Conservation (phyloP, 352 stramenopile species). For the Pythium utonaiense region DNA sequence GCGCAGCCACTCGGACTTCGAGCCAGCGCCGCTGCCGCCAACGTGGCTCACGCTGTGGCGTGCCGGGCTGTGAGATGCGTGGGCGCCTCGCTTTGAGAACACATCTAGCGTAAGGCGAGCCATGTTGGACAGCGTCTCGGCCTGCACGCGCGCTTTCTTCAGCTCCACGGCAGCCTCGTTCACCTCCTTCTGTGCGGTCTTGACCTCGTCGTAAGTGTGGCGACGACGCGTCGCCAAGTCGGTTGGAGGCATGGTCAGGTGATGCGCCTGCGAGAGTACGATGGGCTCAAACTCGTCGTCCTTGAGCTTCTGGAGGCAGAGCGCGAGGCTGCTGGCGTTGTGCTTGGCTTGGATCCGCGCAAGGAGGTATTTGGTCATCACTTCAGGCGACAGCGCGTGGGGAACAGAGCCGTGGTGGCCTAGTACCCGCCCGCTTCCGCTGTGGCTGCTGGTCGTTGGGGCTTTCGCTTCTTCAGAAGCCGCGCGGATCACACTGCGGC, state of each 20-base stretch:
- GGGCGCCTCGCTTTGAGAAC: conserved; percentile 34
- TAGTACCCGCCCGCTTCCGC: neutral
- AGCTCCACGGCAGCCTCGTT: conserved; percentile 61
- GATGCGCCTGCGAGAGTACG: conserved; percentile 27
- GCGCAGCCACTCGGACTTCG: conserved; percentile 51
- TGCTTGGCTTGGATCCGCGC: conserved; percentile 57
- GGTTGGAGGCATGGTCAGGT: conserved; percentile 26
- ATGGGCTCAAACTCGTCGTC: conserved; percentile 58
- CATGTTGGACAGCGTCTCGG: conserved; percentile 71
- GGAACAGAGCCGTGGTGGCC: neutral
- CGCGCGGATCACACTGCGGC: conserved; percentile 39
- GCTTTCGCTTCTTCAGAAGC: conserved; percentile 27
- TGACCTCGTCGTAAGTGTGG: conserved; percentile 79
- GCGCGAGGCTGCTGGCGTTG: conserved; percentile 38
- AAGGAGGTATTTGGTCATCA: conserved; percentile 69
- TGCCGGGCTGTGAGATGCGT: neutral
- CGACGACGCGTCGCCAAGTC: conserved; percentile 63
- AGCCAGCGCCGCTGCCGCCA: conserved; percentile 1
- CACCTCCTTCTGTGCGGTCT: conserved; percentile 69
- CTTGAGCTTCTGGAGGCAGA: conserved; percentile 69
- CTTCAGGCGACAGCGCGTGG: conserved; percentile 28
- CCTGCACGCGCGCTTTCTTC: conserved; percentile 67
- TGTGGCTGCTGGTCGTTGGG: conserved; percentile 3
- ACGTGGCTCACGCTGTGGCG: conserved; percentile 1
- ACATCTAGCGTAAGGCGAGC: conserved; percentile 64